A percentile compares a stretch with the other conserved stretches of the same genome.
These are phyloP conservation scores for Arachis stenosperma DNA, from an alignment of 306 rosid genomes.

Conservation along the genomic window DNA sequence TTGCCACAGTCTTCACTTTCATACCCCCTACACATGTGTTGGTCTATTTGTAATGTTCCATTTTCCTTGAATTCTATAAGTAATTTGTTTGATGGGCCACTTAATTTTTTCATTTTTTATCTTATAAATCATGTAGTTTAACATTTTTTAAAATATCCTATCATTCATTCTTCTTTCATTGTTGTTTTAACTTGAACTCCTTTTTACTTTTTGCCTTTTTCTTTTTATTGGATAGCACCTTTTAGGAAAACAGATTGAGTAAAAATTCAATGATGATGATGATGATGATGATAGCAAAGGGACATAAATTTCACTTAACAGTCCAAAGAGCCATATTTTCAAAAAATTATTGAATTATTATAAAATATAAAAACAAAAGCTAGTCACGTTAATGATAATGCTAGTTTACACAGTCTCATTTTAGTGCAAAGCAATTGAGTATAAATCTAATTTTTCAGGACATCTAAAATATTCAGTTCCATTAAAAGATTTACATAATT, in stretches of 20 bases:
- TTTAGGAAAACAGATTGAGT: background rate
- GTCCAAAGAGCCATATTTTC: background rate
- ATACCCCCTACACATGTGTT: too few species aligned
- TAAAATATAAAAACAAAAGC: conserved; percentile 15
- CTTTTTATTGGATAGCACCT: background rate
- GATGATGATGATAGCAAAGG: background rate
- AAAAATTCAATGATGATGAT: background rate
- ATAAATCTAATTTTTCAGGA: background rate
- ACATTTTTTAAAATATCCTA: background rate
- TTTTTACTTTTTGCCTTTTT: background rate
- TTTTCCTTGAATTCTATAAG: conserved; percentile 28
- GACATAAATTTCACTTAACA: background rate
- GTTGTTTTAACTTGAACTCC: conserved; percentile 10
- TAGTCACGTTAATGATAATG: background rate
- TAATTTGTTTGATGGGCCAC: conserved; percentile 32
- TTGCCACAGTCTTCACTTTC: too few species aligned
- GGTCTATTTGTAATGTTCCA: too few species aligned
- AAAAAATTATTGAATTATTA: background rate
- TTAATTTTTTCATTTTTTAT: conserved; percentile 12
- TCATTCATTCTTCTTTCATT: conserved; percentile 25
- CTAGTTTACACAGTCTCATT: background rate
- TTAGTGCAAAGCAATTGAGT: background rate
- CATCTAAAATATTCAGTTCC: background rate
- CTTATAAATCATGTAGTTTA: background rate
- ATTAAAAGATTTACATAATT: background rate